These are phyloP conservation scores for Mesembryanthemum crystallinum DNA, from an alignment of 148 eudicot species.

Conservation along the genomic window DNA sequence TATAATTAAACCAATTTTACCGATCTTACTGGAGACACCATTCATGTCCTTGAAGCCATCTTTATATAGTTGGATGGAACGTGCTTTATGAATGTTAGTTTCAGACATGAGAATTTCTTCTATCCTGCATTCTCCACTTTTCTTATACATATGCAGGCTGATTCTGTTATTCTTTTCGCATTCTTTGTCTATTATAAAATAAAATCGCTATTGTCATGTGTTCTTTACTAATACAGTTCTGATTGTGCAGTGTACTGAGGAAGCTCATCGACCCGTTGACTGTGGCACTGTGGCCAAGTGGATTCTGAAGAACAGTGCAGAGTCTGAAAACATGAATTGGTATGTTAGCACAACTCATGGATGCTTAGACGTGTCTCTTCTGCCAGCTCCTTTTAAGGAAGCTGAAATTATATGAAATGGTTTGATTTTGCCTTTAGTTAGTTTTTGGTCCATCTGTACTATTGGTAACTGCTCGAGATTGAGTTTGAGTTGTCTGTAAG, in stretches of 20 bases:
- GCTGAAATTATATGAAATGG: neutral
- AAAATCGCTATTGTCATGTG: neutral
- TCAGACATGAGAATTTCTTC: neutral
- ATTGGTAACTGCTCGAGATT: too few species aligned
- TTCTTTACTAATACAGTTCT: conserved; percentile 7
- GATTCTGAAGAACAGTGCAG: conserved; percentile 84
- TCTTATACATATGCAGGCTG: neutral
- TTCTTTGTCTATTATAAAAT: neutral
- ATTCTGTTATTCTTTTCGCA: neutral
- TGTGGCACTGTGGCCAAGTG: conserved; percentile 83
- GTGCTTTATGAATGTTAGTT: neutral
- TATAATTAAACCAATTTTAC: too few species aligned
- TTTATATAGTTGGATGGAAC: neutral
- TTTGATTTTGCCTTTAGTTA: neutral
- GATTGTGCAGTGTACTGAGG: conserved; percentile 68
- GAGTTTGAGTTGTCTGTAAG: too few species aligned
- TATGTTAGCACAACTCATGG: conserved; percentile 22
- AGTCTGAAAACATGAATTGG: conserved; percentile 93
- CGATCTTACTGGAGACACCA: too few species aligned
- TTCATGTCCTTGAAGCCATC: neutral
- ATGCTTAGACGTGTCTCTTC: neutral
- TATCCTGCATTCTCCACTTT: neutral
- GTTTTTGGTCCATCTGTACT: too few species aligned
- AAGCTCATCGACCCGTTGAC: conserved; percentile 93
- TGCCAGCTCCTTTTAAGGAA: neutral